These are phyloP conservation scores for Vitis riparia DNA, from an alignment of 164 flowering plant genomes.

Conservation along the genomic window DNA sequence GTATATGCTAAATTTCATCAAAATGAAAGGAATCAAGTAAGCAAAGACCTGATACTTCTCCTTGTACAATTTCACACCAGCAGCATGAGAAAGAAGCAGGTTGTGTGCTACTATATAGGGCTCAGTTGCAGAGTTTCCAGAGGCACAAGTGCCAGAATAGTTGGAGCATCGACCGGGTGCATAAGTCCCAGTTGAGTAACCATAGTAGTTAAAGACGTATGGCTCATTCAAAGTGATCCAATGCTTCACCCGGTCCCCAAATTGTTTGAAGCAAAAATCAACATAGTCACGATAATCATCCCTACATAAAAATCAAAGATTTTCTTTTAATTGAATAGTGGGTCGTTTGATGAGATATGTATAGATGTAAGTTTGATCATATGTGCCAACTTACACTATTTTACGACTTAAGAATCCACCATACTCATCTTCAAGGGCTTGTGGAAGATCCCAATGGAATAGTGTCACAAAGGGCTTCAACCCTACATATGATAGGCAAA, in stretches of 20 bases:
- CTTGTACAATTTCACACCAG: too few species aligned
- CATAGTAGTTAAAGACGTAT: background rate
- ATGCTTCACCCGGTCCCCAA: too few species aligned
- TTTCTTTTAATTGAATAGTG: too few species aligned
- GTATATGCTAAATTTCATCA: background rate
- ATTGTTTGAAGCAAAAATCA: too few species aligned
- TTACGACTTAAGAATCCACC: conserved; percentile 6
- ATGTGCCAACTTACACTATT: conserved; percentile 9
- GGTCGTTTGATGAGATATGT: too few species aligned
- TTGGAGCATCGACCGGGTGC: conserved; percentile 3
- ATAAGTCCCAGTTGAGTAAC: background rate
- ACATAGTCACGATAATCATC: background rate
- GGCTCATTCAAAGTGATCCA: background rate
- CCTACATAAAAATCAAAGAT: background rate
- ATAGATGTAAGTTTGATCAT: background rate
- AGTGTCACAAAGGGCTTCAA: conserved; percentile 8
- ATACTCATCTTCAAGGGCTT: conserved; percentile 10
- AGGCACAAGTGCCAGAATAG: background rate
- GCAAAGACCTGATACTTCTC: background rate
- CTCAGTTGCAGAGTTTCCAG: conserved; percentile 1
- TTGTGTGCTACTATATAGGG: conserved; percentile 1
- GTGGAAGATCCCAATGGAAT: conserved; percentile 12
- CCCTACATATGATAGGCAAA: background rate
- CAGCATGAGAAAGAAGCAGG: background rate
- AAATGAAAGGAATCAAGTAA: background rate